phyloP scores from a whole-genome alignment of 2,329 filamentous ascomycete species.

The Botrytis tulipae region DNA sequence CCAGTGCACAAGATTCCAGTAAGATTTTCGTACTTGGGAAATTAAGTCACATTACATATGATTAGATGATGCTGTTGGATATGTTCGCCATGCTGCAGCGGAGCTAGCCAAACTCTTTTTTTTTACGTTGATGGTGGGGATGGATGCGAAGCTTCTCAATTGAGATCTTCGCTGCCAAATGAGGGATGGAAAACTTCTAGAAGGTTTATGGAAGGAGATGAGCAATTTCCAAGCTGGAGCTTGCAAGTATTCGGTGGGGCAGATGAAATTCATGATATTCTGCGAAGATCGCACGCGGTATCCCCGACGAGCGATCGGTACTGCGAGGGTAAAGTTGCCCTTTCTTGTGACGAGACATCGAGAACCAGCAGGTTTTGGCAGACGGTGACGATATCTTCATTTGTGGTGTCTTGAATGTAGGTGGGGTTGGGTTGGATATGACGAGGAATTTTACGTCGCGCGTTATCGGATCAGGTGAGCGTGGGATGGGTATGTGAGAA shows the following conservation, averaged over 20 bases:
- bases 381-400: not conserved
- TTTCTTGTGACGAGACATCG: not conserved
- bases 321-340: not conserved
- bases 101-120: not conserved
- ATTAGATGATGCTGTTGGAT: not conserved
- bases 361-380: not conserved
- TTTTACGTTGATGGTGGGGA: not conserved
- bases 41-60: not conserved
- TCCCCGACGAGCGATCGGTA: not conserved
- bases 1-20: not conserved
- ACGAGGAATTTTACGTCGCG: not conserved
- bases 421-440: not conserved
- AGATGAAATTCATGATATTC: conserved; percentile 1
- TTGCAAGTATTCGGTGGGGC: not conserved
- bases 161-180: not conserved
- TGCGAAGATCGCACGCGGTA: not conserved
- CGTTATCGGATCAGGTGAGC: not conserved
- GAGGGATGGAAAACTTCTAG: not conserved
- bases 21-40: not conserved
- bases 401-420: not conserved
- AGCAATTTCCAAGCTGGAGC: conserved; percentile 13
- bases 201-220: conserved; percentile 17
- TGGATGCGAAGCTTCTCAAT: not conserved
- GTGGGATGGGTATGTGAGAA: not conserved
- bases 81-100: not conserved